Percentiles rank a stretch among this genome's conserved stretches.
These are phyloP conservation scores for Suhomyces taliae DNA, from an alignment of 1,139 yeast genomes.

Conservation along the genomic window DNA sequence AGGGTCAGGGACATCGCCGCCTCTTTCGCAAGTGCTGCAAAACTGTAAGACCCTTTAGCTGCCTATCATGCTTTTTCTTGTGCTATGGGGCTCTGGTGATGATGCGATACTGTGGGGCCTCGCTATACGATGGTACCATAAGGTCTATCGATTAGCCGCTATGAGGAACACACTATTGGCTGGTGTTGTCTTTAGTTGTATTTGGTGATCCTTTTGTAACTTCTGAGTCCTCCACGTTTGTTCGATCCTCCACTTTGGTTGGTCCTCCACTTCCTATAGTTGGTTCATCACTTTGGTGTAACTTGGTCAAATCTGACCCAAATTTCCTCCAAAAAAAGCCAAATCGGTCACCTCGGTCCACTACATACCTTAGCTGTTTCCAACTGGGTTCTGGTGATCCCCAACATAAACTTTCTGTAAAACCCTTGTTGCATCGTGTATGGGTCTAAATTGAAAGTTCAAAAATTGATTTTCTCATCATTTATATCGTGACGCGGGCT, in stretches of 20 bases:
- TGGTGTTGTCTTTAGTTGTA: too few relatives aligned
- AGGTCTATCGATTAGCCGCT: too few relatives aligned
- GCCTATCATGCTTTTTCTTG: too few relatives aligned
- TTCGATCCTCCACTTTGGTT: not conserved
- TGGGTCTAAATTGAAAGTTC: not conserved
- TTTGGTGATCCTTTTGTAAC: too few relatives aligned
- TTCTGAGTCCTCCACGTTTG: not conserved
- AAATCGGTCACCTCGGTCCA: not conserved
- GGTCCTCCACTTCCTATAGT: not conserved
- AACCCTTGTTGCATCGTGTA: constrained; percentile 16
- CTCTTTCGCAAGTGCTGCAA: too few relatives aligned
- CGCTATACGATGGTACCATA: too few relatives aligned
- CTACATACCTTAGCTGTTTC: constrained; percentile 65
- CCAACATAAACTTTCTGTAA: constrained; percentile 34
- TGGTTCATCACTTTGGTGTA: not conserved
- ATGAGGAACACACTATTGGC: too few relatives aligned
- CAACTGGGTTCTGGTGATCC: constrained; percentile 57
- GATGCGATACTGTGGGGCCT: too few relatives aligned
- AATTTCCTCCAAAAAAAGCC: not conserved
- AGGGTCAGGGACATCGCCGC: too few relatives aligned
- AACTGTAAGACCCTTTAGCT: too few relatives aligned
- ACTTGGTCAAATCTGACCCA: too few relatives aligned
- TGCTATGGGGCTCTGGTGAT: too few relatives aligned
- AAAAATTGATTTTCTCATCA: constrained; percentile 1
- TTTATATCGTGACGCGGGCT: not conserved